Base-by-base conservation (phyloP, 2,329 filamentous ascomycete genomes). In the Sphaerulina vaccinii region DNA sequence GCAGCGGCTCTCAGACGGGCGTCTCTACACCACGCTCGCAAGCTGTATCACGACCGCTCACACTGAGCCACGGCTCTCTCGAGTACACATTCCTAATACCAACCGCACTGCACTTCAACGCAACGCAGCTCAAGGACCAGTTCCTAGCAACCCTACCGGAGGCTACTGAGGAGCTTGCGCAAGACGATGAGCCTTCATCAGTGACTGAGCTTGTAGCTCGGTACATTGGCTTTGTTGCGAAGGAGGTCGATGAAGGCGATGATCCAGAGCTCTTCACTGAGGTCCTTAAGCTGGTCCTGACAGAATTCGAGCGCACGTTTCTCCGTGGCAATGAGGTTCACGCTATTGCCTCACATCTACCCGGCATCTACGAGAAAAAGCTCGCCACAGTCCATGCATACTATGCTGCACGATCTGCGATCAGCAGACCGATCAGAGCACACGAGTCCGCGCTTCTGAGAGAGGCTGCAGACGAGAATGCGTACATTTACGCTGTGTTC, bases 111-210 rank as follows among this genome's bases (percentile, higher is more conserved):
- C 93, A 99, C 75, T 99, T 95, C 79, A 91, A 93, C 73, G 93
- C 93, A 65, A 87, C 90, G 55, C 89, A 96, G 76, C 80, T 97
- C 69, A 95, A 92, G 79, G 91, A 96, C 65, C 82, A 85, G 62
- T 99, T 99, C 75, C 82, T 84, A 60, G 81, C 88, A 41, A 90
- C 85, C 59, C 81, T 99, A 62, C 95, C 95, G 48, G 80, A 85
- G 65, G 88, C 93, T 52, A 99, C 95, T 70, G 93, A 99, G 70
- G 93, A 99, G 78, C 83, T 97, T 59, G 95, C 93, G 56, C 90
- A 92, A 70, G 95, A 99, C 78, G 93, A 99, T 65, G 95, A 99
- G 78, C 93, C 93, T n/a, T 97, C 93, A 32, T 99, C 95, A 19
- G 84, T 91, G 40, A 78, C 89, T 38, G 93, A 99, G 76, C 80